These are phyloP conservation scores for Penicillium salamii DNA, from an alignment of 495 filamentous ascomycete species.

Conservation along the genomic window DNA sequence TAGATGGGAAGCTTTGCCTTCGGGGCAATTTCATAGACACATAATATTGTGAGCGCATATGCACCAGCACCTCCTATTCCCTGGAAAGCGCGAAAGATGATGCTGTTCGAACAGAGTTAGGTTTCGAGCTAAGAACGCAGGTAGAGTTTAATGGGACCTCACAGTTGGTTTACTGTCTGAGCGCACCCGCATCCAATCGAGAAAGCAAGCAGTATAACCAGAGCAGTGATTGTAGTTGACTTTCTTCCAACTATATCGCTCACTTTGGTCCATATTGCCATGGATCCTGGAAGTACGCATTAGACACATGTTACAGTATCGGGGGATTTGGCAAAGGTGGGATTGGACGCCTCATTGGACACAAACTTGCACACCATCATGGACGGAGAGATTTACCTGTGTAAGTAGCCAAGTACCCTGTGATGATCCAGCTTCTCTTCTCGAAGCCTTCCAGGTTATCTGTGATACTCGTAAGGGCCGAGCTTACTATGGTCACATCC, in stretches of 20 bases:
- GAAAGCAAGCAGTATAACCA: slow-evolving; percentile 53
- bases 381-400: slow-evolving; percentile 35
- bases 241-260: slow-evolving; percentile 60
- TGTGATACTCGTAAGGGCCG: slow-evolving; percentile 58
- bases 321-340: not conserved
- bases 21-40: slow-evolving; percentile 49
- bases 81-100: slow-evolving; percentile 54
- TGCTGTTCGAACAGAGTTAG: slow-evolving; percentile 28
- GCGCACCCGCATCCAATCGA: slow-evolving; percentile 57
- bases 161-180: slow-evolving; percentile 52
- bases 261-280: slow-evolving; percentile 56
- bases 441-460: slow-evolving; percentile 51
- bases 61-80: slow-evolving; percentile 55
- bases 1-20: slow-evolving; percentile 43
- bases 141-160: slow-evolving; percentile 9
- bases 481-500: slow-evolving; percentile 63
- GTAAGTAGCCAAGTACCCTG: slow-evolving; percentile 55
- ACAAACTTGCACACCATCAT: not conserved
- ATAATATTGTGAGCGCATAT: slow-evolving; percentile 48
- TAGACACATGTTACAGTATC: not conserved
- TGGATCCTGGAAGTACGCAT: slow-evolving; percentile 36
- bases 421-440: slow-evolving; percentile 56
- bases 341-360: not conserved
- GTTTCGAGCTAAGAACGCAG: not conserved
- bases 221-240: slow-evolving; percentile 43